Evolutionary conservation across 495 filamentous ascomycete species (phyloP).

Genomic region (Neurospora cerealis): DNA sequence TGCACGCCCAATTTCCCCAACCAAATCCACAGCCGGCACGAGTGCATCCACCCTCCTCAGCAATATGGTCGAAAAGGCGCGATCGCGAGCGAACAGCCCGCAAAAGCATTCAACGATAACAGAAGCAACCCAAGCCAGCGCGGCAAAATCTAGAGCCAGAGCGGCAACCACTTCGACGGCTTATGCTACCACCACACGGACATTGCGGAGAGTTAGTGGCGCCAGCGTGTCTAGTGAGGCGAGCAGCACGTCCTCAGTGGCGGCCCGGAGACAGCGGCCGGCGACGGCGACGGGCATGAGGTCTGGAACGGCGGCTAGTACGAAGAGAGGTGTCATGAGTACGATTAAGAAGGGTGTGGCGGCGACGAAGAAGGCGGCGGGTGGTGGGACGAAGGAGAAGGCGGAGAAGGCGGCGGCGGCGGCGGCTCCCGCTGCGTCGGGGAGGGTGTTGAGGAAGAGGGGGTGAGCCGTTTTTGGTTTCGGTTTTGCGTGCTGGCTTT

Average conservation of each 20-base stretch:
- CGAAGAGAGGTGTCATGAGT: constrained; percentile 31
- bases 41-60: constrained; percentile 30
- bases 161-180: constrained; percentile 10
- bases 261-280: constrained; percentile 27
- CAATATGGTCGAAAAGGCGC: constrained; percentile 51
- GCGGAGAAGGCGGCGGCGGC: constrained; percentile 14
- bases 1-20: constrained; percentile 29
- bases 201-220: constrained; percentile 35
- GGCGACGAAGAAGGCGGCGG: constrained; percentile 22
- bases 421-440: constrained; percentile 6
- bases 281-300: constrained; percentile 25
- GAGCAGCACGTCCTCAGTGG: constrained; percentile 33
- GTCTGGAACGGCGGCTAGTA: constrained; percentile 14
- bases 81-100: constrained; percentile 24
- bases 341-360: constrained; percentile 31
- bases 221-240: constrained; percentile 39
- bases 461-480: constrained; percentile 16
- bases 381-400: constrained; percentile 29
- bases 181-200: constrained; percentile 27
- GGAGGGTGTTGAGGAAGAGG: constrained; percentile 43
- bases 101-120: constrained; percentile 3
- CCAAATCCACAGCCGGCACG: constrained; percentile 30
- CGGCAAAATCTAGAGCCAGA: constrained; percentile 26
- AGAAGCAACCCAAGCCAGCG: constrained; percentile 10
- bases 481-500: not conserved